These are phyloP conservation scores for Sporopachydermia cereana DNA, from an alignment of 1,139 yeast species.

Conservation along the genomic window DNA sequence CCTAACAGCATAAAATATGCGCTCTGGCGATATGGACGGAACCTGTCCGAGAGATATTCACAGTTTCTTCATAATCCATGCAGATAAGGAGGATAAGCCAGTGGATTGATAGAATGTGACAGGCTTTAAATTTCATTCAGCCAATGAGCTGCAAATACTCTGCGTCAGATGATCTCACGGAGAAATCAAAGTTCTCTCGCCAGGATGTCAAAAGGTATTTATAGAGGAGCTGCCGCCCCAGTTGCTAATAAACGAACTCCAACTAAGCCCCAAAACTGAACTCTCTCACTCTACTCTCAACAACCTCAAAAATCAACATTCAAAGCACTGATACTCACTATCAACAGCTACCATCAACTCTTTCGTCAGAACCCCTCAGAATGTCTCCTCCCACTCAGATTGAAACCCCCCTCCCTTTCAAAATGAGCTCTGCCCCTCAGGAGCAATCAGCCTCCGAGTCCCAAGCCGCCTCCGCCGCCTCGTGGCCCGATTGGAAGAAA, in stretches of 20 bases:
- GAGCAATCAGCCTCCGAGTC: neutral
- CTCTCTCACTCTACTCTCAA: neutral
- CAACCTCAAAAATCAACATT: neutral
- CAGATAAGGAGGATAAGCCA: too few species aligned
- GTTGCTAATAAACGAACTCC: neutral
- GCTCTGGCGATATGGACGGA: too few species aligned
- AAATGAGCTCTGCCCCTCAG: neutral
- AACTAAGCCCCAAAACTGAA: neutral
- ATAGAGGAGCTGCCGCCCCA: neutral
- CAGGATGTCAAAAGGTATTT: too few species aligned
- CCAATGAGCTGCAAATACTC: too few species aligned
- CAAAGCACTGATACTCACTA: neutral
- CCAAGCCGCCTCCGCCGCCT: neutral
- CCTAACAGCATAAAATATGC: too few species aligned
- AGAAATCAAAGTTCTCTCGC: neutral
- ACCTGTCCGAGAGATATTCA: too few species aligned
- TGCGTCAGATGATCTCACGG: neutral
- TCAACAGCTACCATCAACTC: neutral
- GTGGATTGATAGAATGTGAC: too few species aligned
- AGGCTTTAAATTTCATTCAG: too few species aligned
- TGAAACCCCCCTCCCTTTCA: neutral
- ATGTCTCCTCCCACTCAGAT: conserved; percentile 5
- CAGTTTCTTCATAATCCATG: too few species aligned
- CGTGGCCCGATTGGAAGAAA: conserved; percentile 42
- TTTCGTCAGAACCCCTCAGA: neutral